Evolutionary conservation across 2,329 filamentous ascomycete species (phyloP), one percentile per base, ranked within the genome.

Genomic region (Oidium heveae): DNA sequence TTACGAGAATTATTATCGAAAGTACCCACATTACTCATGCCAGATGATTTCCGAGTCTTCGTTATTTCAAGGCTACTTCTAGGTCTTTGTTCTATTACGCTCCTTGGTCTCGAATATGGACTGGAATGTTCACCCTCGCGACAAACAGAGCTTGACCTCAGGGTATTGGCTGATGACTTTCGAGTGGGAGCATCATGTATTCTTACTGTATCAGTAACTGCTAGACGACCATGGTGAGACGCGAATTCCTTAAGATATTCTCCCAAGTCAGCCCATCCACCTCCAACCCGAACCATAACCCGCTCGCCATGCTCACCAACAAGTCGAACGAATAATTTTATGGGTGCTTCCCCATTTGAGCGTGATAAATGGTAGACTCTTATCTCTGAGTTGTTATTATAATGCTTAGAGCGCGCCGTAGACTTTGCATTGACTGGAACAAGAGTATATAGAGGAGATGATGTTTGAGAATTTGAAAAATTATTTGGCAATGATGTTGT

Each of bases 211-310:
- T 73, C 69, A 12, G 54, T 67, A n/a, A 54, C 56, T 24, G 75
- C 75, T 44, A 77, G 79, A n/a, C 85, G 80, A 46, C 85, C 84
- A 65, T 98, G 91, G 64, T 98, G 91, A 56, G 80, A 79, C 8
- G 87, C 88, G 63, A 95, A 98, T 66, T 94, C 86, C 61, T 87
- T 83, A 44, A 98, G 73, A 64, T 95, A 98, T 66, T 96, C 91
- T 39, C 84, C 89, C 20, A 98, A 72, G 66, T 98, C 91, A 15
- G 88, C 87, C 91, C 91, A 98, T n/a, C 91, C 91, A 56, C 91
- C 91, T 13, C 91, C 91, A 13, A 98, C 89, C 37, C 91, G 84
- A 8, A 98, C 91, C 91, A 98, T 96, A 57, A 96, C 87, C 53
- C 91, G 80, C 67, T 96, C 87, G 16, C 85, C 86, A 55, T 79